phyloP scores from a whole-genome alignment of 805 yeast species.

The Lipomyces chichibuensis region DNA sequence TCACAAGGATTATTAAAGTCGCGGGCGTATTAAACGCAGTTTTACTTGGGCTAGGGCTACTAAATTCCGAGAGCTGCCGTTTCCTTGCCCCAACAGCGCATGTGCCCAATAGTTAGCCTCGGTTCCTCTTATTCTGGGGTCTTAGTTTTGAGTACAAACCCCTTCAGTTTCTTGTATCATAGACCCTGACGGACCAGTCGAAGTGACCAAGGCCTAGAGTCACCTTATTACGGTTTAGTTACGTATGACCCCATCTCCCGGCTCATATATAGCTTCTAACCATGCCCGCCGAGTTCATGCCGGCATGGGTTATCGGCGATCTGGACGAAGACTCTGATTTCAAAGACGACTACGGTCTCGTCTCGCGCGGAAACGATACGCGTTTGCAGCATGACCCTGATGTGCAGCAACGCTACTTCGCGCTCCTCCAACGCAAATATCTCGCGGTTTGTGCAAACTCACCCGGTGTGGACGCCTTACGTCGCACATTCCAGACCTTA shows the following conservation, averaged over 20 bases:
- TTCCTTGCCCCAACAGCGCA: background rate
- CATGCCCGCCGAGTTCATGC: background rate
- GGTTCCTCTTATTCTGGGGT: background rate
- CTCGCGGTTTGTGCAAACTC: conserved; percentile 23
- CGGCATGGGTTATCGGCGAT: background rate
- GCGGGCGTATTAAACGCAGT: background rate
- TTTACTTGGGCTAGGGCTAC: no score
- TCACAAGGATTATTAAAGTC: no score
- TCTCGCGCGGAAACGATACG: conserved; percentile 31
- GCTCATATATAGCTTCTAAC: background rate
- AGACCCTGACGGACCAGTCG: no score
- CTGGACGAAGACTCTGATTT: background rate
- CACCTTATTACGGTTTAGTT: background rate
- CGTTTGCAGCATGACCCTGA: conserved; percentile 21
- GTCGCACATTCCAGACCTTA: conserved; percentile 20
- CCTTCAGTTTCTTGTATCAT: background rate
- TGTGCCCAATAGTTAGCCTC: background rate
- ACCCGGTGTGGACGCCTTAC: conserved; percentile 20
- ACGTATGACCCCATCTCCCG: background rate
- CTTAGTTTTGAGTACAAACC: background rate
- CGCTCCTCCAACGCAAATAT: conserved; percentile 25
- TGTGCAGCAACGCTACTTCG: conserved; percentile 28
- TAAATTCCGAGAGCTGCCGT: no score
- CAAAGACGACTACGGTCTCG: conserved; percentile 31
- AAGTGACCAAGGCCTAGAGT: no score